Conservation (phyloP, 176 grass and related monocot species). For the Lolium rigidum region DNA sequence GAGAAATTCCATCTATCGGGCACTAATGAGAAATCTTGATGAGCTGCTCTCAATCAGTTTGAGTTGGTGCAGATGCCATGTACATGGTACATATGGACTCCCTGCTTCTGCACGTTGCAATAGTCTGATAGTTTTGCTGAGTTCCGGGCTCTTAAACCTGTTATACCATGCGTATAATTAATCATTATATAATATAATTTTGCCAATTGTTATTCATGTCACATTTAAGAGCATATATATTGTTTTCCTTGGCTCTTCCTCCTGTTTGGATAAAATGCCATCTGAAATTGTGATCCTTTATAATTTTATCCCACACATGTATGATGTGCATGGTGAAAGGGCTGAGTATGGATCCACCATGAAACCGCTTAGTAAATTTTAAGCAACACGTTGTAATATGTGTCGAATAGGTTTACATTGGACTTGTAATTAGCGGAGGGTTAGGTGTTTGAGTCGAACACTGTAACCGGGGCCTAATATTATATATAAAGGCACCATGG, state of each 20-base stretch:
- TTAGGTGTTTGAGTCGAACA: no score
- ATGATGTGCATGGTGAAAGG: no score
- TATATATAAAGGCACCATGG: no score
- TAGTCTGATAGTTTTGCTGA: slow-evolving; percentile 9
- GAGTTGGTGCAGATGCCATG: slow-evolving; percentile 14
- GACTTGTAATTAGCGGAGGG: no score
- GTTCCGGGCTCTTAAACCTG: neutral
- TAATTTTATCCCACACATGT: no score
- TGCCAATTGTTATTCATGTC: neutral
- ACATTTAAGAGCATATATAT: neutral
- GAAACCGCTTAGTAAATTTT: no score
- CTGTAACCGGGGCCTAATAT: no score
- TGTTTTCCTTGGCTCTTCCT: neutral
- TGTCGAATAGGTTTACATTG: no score
- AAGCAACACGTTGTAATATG: no score
- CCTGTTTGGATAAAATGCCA: neutral
- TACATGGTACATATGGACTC: slow-evolving; percentile 8
- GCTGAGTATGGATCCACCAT: no score
- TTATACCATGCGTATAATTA: slow-evolving; percentile 1
- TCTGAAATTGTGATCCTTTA: neutral
- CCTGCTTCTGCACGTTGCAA: neutral
- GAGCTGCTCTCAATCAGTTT: slow-evolving; percentile 16
- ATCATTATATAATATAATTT: no score
- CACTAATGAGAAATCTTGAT: slow-evolving; percentile 48
- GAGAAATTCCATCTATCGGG: slow-evolving; percentile 60